phyloP scores from a whole-genome alignment of 1,139 yeast genomes.

The Kurtzmaniella quercitrusa region DNA sequence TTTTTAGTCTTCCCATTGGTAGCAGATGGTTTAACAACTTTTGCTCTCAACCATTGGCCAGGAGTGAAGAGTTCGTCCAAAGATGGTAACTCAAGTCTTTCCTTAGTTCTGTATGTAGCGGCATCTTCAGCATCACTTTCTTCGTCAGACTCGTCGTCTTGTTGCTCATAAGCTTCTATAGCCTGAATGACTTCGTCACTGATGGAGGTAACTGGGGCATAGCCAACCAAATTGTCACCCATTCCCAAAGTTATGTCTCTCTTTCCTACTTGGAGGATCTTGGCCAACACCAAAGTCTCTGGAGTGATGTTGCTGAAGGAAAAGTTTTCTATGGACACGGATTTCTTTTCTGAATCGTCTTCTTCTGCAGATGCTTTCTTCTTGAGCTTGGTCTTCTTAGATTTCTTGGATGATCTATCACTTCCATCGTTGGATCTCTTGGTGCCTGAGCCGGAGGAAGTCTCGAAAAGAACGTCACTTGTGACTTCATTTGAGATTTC shows the following conservation, averaged over 20 bases:
- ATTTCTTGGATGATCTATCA: conserved; percentile 22
- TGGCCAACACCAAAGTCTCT: conserved; percentile 77
- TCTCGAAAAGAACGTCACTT: conserved; percentile 74
- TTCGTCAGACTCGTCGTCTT: conserved; percentile 35
- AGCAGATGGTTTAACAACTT: conserved; percentile 49
- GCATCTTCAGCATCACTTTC: conserved; percentile 37
- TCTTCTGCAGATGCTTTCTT: conserved; percentile 22
- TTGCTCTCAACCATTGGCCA: conserved; percentile 88
- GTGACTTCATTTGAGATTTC: conserved; percentile 92
- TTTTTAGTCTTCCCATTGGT: conserved; percentile 32
- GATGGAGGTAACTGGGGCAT: conserved; percentile 70
- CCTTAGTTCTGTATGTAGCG: conserved; percentile 19
- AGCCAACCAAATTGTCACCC: conserved; percentile 83
- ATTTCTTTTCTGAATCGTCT: conserved; percentile 21
- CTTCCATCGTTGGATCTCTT: conserved; percentile 27
- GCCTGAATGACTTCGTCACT: conserved; percentile 57
- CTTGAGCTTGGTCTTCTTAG: conserved; percentile 34
- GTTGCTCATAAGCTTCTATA: conserved; percentile 48
- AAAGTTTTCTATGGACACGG: conserved; percentile 54
- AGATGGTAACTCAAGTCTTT: conserved; percentile 47
- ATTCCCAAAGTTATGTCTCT: conserved; percentile 66
- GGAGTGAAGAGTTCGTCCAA: conserved; percentile 50
- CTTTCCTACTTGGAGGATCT: conserved; percentile 55
- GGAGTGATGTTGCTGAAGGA: conserved; percentile 57
- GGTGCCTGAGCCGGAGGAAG: conserved; percentile 20